phyloP scores from a whole-genome alignment of 345 rosid species.

The Brassica cretica region DNA sequence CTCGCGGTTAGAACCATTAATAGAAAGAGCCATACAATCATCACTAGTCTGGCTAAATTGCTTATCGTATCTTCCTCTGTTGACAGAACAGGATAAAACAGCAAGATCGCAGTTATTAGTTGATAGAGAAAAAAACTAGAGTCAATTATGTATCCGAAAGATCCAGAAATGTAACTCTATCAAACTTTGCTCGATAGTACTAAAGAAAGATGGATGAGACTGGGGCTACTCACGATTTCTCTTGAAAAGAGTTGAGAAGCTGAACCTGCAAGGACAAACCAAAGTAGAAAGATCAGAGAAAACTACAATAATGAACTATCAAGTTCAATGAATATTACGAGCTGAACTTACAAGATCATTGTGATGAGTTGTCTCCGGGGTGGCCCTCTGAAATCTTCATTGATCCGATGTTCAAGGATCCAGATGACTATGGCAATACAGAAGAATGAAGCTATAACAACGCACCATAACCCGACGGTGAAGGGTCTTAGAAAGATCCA shows the following conservation, averaged over 20 bases:
- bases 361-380: conserved; percentile 57
- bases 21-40: conserved; percentile 91
- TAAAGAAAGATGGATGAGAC: neutral
- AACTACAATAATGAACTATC: neutral
- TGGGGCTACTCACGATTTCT: conserved; percentile 60
- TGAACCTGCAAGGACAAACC: conserved; percentile 63
- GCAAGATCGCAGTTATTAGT: conserved; percentile 6
- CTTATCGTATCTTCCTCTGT: conserved; percentile 74
- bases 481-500: conserved; percentile 84
- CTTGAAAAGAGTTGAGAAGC: conserved; percentile 89
- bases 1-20: conserved; percentile 84
- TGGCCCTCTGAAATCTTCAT: conserved; percentile 72
- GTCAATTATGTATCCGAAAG: neutral
- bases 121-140: conserved; percentile 2
- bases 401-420: conserved; percentile 83
- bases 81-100: conserved; percentile 11
- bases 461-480: conserved; percentile 59
- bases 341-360: conserved; percentile 58
- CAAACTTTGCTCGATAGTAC: neutral
- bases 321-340: conserved; percentile 10
- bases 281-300: conserved; percentile 11
- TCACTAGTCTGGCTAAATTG: conserved; percentile 66
- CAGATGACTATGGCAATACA: conserved; percentile 65
- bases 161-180: conserved; percentile 14
- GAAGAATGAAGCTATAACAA: conserved; percentile 52